Evolutionary conservation across 176 grass and related monocot genomes (phyloP).

Genomic region (Musa schizocarpa): DNA sequence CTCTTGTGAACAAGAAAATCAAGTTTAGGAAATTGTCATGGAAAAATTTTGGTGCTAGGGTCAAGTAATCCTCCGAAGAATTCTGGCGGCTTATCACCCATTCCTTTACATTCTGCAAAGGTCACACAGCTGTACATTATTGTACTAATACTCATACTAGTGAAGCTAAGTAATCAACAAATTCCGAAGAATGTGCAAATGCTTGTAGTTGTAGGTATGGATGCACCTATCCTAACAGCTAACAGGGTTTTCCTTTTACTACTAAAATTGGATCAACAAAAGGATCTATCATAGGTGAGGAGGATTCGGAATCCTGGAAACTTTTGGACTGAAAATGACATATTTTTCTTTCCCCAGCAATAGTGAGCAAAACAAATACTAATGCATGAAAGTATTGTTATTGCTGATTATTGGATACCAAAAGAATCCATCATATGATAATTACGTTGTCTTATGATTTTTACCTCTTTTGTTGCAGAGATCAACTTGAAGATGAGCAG

Average conservation of each 20-base stretch:
- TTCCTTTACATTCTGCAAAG: constrained; percentile 14
- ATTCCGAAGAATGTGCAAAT: constrained; percentile 27
- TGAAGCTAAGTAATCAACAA: constrained; percentile 34
- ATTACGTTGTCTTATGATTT: constrained; percentile 2
- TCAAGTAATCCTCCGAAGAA: constrained; percentile 23
- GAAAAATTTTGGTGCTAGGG: constrained; percentile 25
- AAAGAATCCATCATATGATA: background rate
- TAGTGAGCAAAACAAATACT: background rate
- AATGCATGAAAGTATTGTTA: no score
- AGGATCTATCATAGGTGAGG: background rate
- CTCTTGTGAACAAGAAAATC: constrained; percentile 26
- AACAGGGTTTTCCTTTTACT: background rate
- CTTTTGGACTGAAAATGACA: background rate
- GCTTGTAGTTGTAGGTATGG: constrained; percentile 31
- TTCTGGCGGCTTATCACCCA: constrained; percentile 21
- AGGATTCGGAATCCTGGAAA: background rate
- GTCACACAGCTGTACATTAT: constrained; percentile 19
- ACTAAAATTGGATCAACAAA: background rate
- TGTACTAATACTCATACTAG: constrained; percentile 38
- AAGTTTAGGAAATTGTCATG: constrained; percentile 32
- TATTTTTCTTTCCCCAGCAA: background rate
- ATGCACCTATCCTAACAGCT: background rate
- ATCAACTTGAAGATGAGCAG: constrained; percentile 17
- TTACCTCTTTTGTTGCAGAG: constrained; percentile 17
- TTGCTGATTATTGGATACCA: no score